Base-by-base conservation (phyloP, 2,329 filamentous ascomycete genomes). In the Pseudocercospora macadamiae region DNA sequence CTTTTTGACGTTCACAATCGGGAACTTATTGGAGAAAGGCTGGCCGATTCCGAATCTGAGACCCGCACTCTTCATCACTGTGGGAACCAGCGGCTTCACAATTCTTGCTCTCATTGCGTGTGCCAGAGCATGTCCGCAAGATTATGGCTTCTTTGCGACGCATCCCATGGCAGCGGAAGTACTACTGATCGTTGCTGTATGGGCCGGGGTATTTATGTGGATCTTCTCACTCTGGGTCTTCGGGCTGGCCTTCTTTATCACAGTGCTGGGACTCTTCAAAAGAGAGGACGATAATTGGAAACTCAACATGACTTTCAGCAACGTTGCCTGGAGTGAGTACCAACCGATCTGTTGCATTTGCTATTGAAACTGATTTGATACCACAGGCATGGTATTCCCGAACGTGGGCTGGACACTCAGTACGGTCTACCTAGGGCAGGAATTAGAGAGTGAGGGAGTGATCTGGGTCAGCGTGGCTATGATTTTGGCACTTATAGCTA, bases 361-460 rank as follows among this genome's bases (percentile, higher is more conserved):
- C 16, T 7, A 19, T 19, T 9, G 28, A 86, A 81, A 79, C 83
- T 83, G 2, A 84, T 32, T 8, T 48, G 6, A 5, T 8, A 6
- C n/a, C 3, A 4, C 36, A 62, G 61, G 83, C 3, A 84, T 86
- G 69, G 82, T 89, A 36, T 89, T 89, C 68, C 86, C 86, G 6
- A 88, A 89, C 60, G 83, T 83, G 1, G 86, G 86, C 0, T 83
- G 87, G 58, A 84, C 83, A 0, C 76, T 88, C 42, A 81, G 83
- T 0, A 82, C 81, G 8, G 83, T 88, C 45, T 76, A 82, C 19
- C 76, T 88, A 36, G 86, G 82, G 1, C 76, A 68, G 45, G 65
- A 67, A 32, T 72, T 88, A 6, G 71, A 78, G 2, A 87, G 83
- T 63, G 63, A 77, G 0, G 82, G 76, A 0, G 73, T 88, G 3